Evolutionary conservation across 495 filamentous ascomycete species (phyloP).

Genomic region (Penicillium angulare): DNA sequence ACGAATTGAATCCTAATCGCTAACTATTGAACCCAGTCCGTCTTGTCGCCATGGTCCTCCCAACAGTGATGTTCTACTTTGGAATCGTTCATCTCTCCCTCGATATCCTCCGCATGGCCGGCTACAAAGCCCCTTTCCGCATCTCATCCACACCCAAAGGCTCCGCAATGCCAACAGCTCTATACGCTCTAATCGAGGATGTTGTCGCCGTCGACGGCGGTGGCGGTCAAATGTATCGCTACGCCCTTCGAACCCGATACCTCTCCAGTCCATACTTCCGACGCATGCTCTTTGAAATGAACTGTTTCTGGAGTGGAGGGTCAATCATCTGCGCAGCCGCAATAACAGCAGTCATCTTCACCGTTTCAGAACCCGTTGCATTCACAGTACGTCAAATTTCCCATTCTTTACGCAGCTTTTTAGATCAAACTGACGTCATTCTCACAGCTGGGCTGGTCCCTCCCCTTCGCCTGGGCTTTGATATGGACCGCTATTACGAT

Average conservation of each 20-base stretch:
- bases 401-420: background rate
- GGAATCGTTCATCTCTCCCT: conserved; percentile 54
- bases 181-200: conserved; percentile 78
- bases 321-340: conserved; percentile 54
- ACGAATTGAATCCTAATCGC: conserved; percentile 19
- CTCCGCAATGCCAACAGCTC: conserved; percentile 63
- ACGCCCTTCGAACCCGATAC: conserved; percentile 63
- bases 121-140: conserved; percentile 59
- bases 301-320: conserved; percentile 73
- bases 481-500: conserved; percentile 68
- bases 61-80: conserved; percentile 59
- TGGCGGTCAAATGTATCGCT: conserved; percentile 66
- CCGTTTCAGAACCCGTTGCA: conserved; percentile 59
- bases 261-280: conserved; percentile 69
- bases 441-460: conserved; percentile 57
- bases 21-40: conserved; percentile 39
- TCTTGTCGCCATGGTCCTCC: conserved; percentile 60
- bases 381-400: conserved; percentile 61
- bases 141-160: conserved; percentile 72
- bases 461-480: conserved; percentile 67
- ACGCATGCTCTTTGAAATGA: conserved; percentile 67
- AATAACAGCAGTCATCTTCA: conserved; percentile 62
- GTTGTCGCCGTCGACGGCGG: conserved; percentile 76
- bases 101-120: conserved; percentile 41
- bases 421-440: conserved; percentile 13